Percentiles rank a stretch among this genome's conserved stretches.
phyloP scores from a whole-genome alignment of 2,329 filamentous ascomycete genomes.

The Nothopassalora personata region DNA sequence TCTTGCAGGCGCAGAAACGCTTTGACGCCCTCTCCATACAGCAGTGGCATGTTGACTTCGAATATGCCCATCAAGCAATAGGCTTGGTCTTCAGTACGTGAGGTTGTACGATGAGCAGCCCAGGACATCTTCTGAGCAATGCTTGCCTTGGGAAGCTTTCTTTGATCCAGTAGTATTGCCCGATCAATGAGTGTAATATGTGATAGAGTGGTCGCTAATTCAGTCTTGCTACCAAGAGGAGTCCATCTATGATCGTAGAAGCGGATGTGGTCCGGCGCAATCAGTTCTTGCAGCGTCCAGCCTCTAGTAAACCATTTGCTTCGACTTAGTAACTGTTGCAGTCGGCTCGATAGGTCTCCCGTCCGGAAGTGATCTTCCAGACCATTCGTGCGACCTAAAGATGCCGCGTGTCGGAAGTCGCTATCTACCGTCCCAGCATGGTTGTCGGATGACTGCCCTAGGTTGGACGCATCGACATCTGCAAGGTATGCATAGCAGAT shows the following conservation, averaged over 20 bases:
- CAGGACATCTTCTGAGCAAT: conserved; percentile 11
- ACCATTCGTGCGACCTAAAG: neutral
- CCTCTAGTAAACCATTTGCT: conserved; percentile 9
- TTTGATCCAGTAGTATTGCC: conserved; percentile 1
- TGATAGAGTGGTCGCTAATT: conserved; percentile 14
- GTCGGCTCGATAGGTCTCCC: neutral
- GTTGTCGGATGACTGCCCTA: no score
- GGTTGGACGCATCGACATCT: neutral
- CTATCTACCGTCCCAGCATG: neutral
- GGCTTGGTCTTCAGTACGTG: conserved; percentile 12
- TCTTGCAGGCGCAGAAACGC: neutral
- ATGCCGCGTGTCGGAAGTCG: neutral
- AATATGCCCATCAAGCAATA: conserved; percentile 19
- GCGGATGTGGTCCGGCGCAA: conserved; percentile 5
- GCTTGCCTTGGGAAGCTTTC: neutral
- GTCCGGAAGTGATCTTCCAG: neutral
- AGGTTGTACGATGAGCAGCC: conserved; percentile 11
- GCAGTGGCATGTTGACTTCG: conserved; percentile 17
- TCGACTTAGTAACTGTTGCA: neutral
- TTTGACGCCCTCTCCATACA: conserved; percentile 14
- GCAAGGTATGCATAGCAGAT: conserved; percentile 33
- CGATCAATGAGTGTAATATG: conserved; percentile 26
- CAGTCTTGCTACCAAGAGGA: conserved; percentile 6
- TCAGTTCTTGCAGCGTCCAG: conserved; percentile 21
- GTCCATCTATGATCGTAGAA: conserved; percentile 8